Conservation (phyloP, 2,329 filamentous ascomycete genomes). For the Dactylellina cionopaga region DNA sequence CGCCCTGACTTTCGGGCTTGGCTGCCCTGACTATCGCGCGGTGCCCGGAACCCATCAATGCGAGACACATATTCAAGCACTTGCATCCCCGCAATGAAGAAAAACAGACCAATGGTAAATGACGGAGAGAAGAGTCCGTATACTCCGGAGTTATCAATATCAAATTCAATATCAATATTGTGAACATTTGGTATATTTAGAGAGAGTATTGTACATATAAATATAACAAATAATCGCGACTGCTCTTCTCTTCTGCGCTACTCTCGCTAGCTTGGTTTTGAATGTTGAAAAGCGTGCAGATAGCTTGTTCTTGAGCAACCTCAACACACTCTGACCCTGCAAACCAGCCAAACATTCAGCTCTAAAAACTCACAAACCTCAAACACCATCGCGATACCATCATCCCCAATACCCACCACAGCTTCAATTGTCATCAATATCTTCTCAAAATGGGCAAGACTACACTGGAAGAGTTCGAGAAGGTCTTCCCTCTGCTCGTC, state of each 20-base stretch:
- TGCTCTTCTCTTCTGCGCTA: background rate
- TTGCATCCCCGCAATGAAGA: no score
- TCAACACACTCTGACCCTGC: conserved; percentile 10
- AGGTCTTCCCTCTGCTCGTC: conserved; percentile 83
- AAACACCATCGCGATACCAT: background rate
- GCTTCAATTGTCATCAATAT: conserved; percentile 8
- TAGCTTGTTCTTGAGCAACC: background rate
- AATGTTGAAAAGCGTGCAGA: background rate
- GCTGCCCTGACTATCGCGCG: conserved; percentile 25
- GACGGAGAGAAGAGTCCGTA: no score
- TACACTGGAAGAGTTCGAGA: conserved; percentile 86
- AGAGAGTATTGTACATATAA: no score
- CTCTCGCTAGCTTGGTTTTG: background rate
- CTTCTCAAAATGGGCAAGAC: conserved; percentile 64
- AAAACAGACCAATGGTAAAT: no score
- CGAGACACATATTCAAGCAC: conserved; percentile 1
- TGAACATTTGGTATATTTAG: no score
- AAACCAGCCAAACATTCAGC: no score
- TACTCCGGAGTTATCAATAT: no score
- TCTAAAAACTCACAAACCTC: background rate
- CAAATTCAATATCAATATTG: no score
- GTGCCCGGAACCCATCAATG: conserved; percentile 34
- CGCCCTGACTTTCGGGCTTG: conserved; percentile 15
- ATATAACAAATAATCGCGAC: no score
- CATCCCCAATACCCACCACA: background rate